Evolutionary conservation across 2,329 filamentous ascomycete genomes (phyloP), one percentile per base, ranked within the genome.

Genomic region (Cadophora luteo-olivacea): DNA sequence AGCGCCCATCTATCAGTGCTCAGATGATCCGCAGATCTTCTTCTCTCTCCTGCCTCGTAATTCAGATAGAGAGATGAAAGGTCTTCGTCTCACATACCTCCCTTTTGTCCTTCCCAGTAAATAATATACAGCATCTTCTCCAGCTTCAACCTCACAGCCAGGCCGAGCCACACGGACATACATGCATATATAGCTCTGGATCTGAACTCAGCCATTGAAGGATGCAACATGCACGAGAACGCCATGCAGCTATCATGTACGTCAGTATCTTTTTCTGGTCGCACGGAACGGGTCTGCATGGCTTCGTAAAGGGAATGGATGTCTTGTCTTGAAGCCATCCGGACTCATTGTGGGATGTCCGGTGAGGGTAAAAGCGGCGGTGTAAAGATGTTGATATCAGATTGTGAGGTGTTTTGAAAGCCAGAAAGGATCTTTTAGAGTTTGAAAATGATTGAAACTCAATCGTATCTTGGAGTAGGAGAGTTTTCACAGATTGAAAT

Each of bases 291-390:
- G 52, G 14, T 36, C 36, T 32, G 25, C 36, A 19, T 45, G 5
- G 25, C 8, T 36, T 24, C 36, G 45, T 49, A 22, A 6, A 8
- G 11, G n/a, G 45, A 22, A 49, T 4, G 45, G 45, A 22, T 49
- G 36, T 38, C 8, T 9, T 38, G 45, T 49, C 45, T 49, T 49
- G 45, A 49, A 49, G 45, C n/a, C 45, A 22, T 19, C 57, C 57
- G 57, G 57, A 60, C n/a, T 41, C 22, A 14, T 11, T 41, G 36
- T 16, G n/a, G 55, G 57, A 25, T 41, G 57, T 60, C 57, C 57
- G 57, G 57, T 16, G 33, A 60, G 12, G 22, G 9, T 24, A 45
- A 60, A 60, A 60, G 57, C 57, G 22, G 57, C 57, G 57, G 19
- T 60, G 57, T 41, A 60, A 33, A 49, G 12, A 41, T 1, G 14